Evolutionary conservation across 73 alveolate species (phyloP).

Genomic region (Paramecium sonneborni): DNA sequence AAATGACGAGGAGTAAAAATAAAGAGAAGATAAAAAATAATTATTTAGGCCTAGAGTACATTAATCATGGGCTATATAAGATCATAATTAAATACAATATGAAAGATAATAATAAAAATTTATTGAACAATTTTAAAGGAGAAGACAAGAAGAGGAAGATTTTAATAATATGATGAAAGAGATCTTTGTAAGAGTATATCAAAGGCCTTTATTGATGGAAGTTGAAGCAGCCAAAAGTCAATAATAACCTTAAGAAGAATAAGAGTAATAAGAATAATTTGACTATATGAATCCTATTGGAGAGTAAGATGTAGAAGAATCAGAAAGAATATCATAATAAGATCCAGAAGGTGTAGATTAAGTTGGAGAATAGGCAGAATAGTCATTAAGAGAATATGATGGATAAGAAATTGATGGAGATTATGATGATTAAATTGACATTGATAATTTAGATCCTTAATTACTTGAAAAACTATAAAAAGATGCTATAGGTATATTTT

Average conservation of each 20-base stretch:
- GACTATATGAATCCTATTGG: constrained; percentile 47
- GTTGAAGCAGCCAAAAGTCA: background rate
- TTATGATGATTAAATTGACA: constrained; percentile 13
- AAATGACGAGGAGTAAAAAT: background rate
- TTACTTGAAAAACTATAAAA: background rate
- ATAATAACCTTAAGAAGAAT: background rate
- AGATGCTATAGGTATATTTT: background rate
- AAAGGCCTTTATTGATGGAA: constrained; percentile 42
- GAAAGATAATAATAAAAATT: background rate
- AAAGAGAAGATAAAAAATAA: background rate
- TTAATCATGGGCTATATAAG: constrained; percentile 20
- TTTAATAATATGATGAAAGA: constrained; percentile 53
- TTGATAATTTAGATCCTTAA: constrained; percentile 3
- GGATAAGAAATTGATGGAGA: constrained; percentile 21
- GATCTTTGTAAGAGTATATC: constrained; percentile 13
- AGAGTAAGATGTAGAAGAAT: constrained; percentile 22
- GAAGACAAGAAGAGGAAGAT: constrained; percentile 17
- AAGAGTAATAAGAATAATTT: background rate
- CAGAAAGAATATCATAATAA: background rate
- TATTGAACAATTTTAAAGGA: background rate
- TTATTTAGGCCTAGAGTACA: constrained; percentile 36
- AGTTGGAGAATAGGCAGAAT: constrained; percentile 44
- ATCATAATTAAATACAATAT: background rate
- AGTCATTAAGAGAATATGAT: constrained; percentile 10
- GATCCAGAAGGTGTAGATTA: constrained; percentile 50